Base-by-base conservation (phyloP, 225 moss, liverwort and hornwort species). In the Physcomitrellopsis africana region DNA sequence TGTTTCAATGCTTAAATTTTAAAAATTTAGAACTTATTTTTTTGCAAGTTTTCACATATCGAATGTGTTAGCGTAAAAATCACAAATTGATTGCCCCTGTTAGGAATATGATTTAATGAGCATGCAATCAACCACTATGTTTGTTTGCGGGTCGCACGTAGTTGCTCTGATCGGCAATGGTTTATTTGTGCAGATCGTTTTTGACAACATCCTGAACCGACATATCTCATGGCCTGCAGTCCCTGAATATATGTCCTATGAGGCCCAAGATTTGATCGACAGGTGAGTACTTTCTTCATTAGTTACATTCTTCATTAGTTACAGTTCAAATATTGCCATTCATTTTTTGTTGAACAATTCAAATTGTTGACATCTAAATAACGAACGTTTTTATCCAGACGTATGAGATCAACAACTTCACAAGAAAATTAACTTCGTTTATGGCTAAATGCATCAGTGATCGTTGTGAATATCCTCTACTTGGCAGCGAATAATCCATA, bases 131-230 rank as follows among this genome's bases (percentile, higher is more conserved):
- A 32, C 8, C 60, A 10, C 32, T 13, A 60, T 9, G 12, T 51
- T 69, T 20, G 45, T 65, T 73, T 47, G 52, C 44, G 70, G 20
- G 49, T 73, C 66, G 43, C n/a, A 18, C 53, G 29, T 29, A 8
- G 55, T 5, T 74, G 57, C 45, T 69, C 76, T 83, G 49, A 79
- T 52, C 24, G 48, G 49, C 43, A 52, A 12, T 60, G 64, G 24
- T 51, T 7, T 29, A 68, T 51, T 60, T 54, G 19, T 76, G 73
- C 86, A 96, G 96, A 76, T 91, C 15, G 89, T 97, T 72, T 97
- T 97, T 87, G 94, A 97, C 84, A 97, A 97, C 37, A 97, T 97
- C 77, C 83, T 97, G 60, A 97, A 97, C 52, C 84, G 90, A 27
- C 90, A 97, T 51, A 87, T 97, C 75, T 94, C 91, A 18, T 97